These are phyloP conservation scores for Mucor irregularis DNA, from an alignment of 371 early-diverging fungal species.

Conservation along the genomic window DNA sequence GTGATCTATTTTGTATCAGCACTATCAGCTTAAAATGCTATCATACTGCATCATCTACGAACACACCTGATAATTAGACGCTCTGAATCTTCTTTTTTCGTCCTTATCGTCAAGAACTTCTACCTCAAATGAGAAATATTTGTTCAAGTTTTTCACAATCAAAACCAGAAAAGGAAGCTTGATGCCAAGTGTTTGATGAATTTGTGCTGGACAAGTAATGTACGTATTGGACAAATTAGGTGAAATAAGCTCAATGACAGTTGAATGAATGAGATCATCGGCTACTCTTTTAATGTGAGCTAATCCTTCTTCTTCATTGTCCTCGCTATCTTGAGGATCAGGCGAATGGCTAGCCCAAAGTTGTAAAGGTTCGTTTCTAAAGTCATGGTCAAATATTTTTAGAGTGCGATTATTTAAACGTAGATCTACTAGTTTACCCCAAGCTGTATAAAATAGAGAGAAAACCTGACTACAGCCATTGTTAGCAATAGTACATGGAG, in stretches of 20 bases:
- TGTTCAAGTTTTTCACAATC: slow-evolving; percentile 83
- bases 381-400: background rate
- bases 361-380: slow-evolving; percentile 82
- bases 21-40: background rate
- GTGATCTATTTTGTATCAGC: slow-evolving; percentile 42
- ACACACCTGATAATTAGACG: slow-evolving; percentile 81
- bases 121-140: slow-evolving; percentile 92
- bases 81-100: slow-evolving; percentile 77
- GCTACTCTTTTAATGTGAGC: slow-evolving; percentile 75
- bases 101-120: slow-evolving; percentile 84
- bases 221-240: slow-evolving; percentile 82
- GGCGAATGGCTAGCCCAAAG: slow-evolving; percentile 78
- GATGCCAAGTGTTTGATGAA: slow-evolving; percentile 84
- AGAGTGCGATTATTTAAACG: too few species aligned
- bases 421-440: slow-evolving; percentile 57
- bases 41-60: background rate
- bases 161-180: slow-evolving; percentile 89
- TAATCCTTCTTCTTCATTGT: slow-evolving; percentile 5
- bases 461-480: slow-evolving; percentile 75
- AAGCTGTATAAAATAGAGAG: slow-evolving; percentile 87
- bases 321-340: slow-evolving; percentile 10
- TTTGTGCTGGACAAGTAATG: slow-evolving; percentile 82
- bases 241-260: slow-evolving; percentile 80
- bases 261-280: slow-evolving; percentile 82
- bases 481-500: too few species aligned